phyloP scores from a whole-genome alignment of 768 basidiomycete species.

The Leccinum olivaceopallidum region DNA sequence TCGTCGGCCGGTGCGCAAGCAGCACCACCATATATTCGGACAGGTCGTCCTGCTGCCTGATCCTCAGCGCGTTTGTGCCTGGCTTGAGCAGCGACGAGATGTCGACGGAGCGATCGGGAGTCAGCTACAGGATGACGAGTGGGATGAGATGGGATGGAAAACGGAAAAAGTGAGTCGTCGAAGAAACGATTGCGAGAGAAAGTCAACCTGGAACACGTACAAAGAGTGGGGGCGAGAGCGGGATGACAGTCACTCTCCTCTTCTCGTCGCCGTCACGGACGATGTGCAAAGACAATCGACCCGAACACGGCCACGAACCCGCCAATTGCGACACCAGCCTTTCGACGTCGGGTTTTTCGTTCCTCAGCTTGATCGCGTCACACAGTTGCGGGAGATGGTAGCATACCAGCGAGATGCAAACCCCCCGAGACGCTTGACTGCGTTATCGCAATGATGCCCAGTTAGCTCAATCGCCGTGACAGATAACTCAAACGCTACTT shows the following conservation, averaged over 20 bases:
- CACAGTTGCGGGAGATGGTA: conserved; percentile 36
- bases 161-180: background rate
- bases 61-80: conserved; percentile 45
- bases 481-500: conserved; percentile 18
- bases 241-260: conserved; percentile 12
- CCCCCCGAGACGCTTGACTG: conserved; percentile 36
- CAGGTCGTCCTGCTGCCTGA: conserved; percentile 45
- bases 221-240: conserved; percentile 35
- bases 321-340: conserved; percentile 26
- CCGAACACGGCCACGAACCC: conserved; percentile 46
- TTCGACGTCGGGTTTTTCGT: conserved; percentile 17
- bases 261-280: background rate
- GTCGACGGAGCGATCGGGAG: conserved; percentile 51
- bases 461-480: background rate
- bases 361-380: conserved; percentile 15
- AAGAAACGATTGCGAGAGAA: background rate
- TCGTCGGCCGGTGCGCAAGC: conserved; percentile 51
- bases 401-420: conserved; percentile 49
- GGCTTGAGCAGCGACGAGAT: conserved; percentile 43
- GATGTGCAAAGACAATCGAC: conserved; percentile 18
- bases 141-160: background rate
- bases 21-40: conserved; percentile 48
- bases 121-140: conserved; percentile 38
- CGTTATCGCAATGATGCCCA: background rate
- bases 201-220: conserved; percentile 30